A percentile compares a stretch with the other conserved stretches of the same genome.
Conservation (phyloP, 441 rosid genomes). For the Croton setiger region DNA sequence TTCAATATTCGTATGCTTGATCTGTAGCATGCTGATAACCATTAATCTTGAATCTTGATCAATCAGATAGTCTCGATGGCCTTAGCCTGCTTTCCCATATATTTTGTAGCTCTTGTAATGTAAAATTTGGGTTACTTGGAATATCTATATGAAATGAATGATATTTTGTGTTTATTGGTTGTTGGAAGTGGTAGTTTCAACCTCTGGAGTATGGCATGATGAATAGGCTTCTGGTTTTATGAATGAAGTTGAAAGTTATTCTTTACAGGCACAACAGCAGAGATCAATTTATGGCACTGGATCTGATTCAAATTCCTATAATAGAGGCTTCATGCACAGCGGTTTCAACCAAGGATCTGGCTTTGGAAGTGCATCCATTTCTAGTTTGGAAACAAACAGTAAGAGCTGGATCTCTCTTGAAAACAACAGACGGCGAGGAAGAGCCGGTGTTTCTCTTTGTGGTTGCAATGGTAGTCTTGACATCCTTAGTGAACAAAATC, state of each 20-base stretch:
- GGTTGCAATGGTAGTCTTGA: conserved; percentile 49
- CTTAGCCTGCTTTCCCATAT: background rate
- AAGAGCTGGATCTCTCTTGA: conserved; percentile 45
- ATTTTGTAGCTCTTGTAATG: background rate
- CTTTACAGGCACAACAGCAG: conserved; percentile 58
- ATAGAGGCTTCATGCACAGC: conserved; percentile 41
- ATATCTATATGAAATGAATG: background rate
- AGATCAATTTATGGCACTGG: conserved; percentile 53
- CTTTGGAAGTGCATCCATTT: conserved; percentile 34
- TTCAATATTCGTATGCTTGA: background rate
- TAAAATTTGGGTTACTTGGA: background rate
- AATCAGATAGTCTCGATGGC: background rate
- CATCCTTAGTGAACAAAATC: conserved; percentile 58
- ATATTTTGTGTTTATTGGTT: background rate
- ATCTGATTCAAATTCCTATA: conserved; percentile 45
- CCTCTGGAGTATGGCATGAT: background rate
- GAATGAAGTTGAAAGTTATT: conserved; percentile 9
- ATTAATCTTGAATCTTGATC: background rate
- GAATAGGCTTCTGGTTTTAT: conserved; percentile 1
- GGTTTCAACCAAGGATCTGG: conserved; percentile 44
- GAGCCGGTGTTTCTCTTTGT: conserved; percentile 42
- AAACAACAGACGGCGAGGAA: conserved; percentile 50
- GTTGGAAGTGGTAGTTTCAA: background rate
- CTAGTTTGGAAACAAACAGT: conserved; percentile 44
- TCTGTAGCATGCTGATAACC: background rate